A percentile compares a stretch with the other conserved stretches of the same genome.
Conservation (phyloP, 306 rosid species). For the Sechiopsis laciniata region DNA sequence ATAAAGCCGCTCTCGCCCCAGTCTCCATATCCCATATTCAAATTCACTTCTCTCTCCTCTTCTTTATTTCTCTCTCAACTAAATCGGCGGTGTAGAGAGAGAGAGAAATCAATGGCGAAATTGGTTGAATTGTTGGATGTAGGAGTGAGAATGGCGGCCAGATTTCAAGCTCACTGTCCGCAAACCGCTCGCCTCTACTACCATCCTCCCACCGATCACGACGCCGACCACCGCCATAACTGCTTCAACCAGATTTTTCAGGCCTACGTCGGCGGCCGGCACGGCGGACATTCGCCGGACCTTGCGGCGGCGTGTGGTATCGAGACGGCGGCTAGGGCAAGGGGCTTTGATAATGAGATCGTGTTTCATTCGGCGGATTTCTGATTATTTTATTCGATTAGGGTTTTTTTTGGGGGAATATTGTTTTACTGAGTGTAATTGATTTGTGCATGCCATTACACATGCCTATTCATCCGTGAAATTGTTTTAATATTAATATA, state of each 20-base stretch:
- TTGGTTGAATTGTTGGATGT: slow-evolving; percentile 43
- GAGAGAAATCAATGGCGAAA: slow-evolving; percentile 28
- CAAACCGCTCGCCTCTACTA: slow-evolving; percentile 48
- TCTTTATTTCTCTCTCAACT: neutral
- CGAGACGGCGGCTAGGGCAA: slow-evolving; percentile 17
- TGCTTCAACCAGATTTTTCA: neutral
- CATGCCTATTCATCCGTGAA: neutral
- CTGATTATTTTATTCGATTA: neutral
- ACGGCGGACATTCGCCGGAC: slow-evolving; percentile 2
- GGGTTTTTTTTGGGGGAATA: no score
- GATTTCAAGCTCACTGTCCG: slow-evolving; percentile 52
- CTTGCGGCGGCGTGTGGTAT: neutral
- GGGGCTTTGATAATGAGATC: slow-evolving; percentile 22
- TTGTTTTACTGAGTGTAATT: neutral
- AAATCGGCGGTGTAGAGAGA: neutral
- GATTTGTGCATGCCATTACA: slow-evolving; percentile 16
- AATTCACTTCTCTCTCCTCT: neutral
- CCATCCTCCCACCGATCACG: slow-evolving; percentile 41
- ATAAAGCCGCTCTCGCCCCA: neutral
- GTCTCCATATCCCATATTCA: neutral
- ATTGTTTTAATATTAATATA: no score
- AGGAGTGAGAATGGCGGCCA: slow-evolving; percentile 50
- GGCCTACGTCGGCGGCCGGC: neutral
- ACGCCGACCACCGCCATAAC: slow-evolving; percentile 12
- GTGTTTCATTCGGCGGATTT: slow-evolving; percentile 27